These are phyloP conservation scores for Carex arenaria DNA, from an alignment of 202 grass and related monocot species.

Conservation along the genomic window DNA sequence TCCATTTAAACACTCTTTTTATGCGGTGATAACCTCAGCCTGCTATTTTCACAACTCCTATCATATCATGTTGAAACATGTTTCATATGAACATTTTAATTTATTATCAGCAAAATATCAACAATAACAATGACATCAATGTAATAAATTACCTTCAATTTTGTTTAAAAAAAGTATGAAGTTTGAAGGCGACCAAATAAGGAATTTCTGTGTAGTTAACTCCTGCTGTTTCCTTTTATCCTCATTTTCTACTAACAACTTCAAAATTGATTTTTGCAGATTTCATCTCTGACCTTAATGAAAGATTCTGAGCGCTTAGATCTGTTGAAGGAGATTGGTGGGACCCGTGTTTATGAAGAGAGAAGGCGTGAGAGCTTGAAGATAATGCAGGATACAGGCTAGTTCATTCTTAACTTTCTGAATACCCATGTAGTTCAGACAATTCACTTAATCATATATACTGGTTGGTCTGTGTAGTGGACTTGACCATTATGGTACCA, in stretches of 20 bases:
- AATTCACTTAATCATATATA: not conserved
- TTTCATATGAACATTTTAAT: not conserved
- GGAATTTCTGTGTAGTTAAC: not conserved
- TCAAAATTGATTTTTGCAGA: slow-evolving; percentile 43
- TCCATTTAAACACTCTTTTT: not conserved
- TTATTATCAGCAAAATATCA: not conserved
- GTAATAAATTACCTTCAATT: not conserved
- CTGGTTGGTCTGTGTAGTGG: not conserved
- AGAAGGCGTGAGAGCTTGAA: slow-evolving; percentile 92
- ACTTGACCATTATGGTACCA: not conserved
- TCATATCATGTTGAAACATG: not conserved
- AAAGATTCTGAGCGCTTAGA: slow-evolving; percentile 94
- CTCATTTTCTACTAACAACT: not conserved
- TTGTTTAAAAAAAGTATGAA: not conserved
- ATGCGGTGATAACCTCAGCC: not conserved
- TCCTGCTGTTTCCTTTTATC: not conserved
- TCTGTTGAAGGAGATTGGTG: slow-evolving; percentile 99
- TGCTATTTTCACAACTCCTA: not conserved
- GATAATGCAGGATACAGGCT: slow-evolving; percentile 98
- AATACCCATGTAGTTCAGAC: not conserved
- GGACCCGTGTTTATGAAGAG: slow-evolving; percentile 93
- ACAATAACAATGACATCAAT: not conserved
- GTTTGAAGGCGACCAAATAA: not conserved
- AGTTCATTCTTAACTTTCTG: slow-evolving; percentile 23
- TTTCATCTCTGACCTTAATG: slow-evolving; percentile 96